Conservation (phyloP, 495 filamentous ascomycete species). For the Neurospora sp. region DNA sequence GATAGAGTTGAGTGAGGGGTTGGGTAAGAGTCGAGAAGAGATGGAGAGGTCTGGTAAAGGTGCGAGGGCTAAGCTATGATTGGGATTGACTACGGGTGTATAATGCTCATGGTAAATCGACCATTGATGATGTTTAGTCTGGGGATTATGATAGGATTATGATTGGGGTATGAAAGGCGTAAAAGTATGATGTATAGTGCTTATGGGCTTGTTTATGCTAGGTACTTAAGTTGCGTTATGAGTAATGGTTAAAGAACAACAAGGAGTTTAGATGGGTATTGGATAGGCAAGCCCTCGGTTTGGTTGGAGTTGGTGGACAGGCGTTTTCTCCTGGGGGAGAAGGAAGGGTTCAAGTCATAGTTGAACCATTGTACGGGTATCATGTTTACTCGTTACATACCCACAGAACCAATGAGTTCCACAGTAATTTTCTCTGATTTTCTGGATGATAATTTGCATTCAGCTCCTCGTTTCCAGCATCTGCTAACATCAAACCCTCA, state of each 20-base stretch:
- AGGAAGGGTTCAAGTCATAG: background rate
- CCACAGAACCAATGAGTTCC: too few relatives aligned
- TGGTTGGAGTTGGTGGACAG: background rate
- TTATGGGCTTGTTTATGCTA: background rate
- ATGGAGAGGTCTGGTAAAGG: background rate
- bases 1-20: slow-evolving; percentile 32
- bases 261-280: background rate
- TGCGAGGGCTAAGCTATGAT: slow-evolving; percentile 7
- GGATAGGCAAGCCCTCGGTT: background rate
- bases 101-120: background rate
- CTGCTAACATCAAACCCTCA: too few relatives aligned
- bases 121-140: background rate
- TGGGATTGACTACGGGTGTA: background rate
- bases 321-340: background rate
- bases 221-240: background rate
- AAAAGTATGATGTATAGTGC: background rate
- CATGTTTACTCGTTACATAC: background rate
- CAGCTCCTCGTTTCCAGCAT: too few relatives aligned
- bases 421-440: background rate
- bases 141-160: background rate
- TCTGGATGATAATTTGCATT: background rate
- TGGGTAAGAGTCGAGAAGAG: slow-evolving; percentile 14
- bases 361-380: background rate
- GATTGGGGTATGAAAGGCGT: background rate
- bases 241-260: background rate